Conservation (phyloP, 2,329 filamentous ascomycete genomes). For the Nectriaceae sp. region DNA sequence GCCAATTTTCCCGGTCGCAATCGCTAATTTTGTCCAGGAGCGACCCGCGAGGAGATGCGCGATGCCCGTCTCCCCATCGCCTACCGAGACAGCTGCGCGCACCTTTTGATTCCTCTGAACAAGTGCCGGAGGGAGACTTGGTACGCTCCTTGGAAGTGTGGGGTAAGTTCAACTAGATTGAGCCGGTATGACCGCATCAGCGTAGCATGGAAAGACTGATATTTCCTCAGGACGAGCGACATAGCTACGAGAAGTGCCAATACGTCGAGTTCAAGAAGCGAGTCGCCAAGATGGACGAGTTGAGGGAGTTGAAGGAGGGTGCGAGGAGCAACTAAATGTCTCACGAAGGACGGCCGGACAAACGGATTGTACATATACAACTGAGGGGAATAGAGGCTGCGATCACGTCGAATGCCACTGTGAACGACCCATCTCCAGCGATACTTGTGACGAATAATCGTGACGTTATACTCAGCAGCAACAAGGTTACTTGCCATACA, state of each 20-base stretch:
- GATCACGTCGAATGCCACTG: constrained; percentile 17
- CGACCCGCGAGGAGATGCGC: constrained; percentile 90
- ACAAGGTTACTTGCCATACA: no score
- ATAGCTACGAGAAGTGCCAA: constrained; percentile 99
- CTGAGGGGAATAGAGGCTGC: constrained; percentile 30
- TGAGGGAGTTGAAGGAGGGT: constrained; percentile 82
- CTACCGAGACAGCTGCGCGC: constrained; percentile 94
- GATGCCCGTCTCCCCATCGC: constrained; percentile 83
- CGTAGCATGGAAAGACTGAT: constrained; percentile 4
- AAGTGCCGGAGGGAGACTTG: constrained; percentile 89
- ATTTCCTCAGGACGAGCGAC: constrained; percentile 77
- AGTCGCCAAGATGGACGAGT: constrained; percentile 97
- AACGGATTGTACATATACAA: constrained; percentile 34
- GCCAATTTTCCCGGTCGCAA: constrained; percentile 15
- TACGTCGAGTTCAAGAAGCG: constrained; percentile 99
- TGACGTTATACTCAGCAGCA: no score
- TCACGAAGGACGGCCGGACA: constrained; percentile 16
- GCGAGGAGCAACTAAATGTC: constrained; percentile 75
- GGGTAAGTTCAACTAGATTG: constrained; percentile 60
- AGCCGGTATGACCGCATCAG: neutral
- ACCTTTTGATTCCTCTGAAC: constrained; percentile 94
- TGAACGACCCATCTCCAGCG: constrained; percentile 15
- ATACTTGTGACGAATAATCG: no score
- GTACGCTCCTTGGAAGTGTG: constrained; percentile 97
- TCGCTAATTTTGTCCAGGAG: constrained; percentile 51